These are phyloP conservation scores for Hyaloraphidium curvatum DNA, from an alignment of 192 early-diverging fungal genomes.

Conservation along the genomic window DNA sequence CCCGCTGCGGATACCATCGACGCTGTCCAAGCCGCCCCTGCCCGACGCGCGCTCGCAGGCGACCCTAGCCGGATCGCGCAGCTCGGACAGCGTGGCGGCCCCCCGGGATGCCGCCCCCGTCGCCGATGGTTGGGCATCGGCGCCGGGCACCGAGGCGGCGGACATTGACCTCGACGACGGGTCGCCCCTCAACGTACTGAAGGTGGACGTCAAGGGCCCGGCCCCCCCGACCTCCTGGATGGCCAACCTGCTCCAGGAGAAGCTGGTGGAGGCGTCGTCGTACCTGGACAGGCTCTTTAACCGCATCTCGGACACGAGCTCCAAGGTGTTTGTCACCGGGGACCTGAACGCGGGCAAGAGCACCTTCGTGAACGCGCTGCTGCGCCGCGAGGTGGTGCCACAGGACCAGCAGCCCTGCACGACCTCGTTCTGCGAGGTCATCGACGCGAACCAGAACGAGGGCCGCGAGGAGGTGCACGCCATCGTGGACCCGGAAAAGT, in stretches of 20 bases:
- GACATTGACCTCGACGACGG: not conserved
- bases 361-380: slow-evolving; percentile 90
- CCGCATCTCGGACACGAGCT: slow-evolving; percentile 74
- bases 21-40: too few relatives aligned
- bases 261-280: slow-evolving; percentile 38
- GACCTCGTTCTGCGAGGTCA: slow-evolving; percentile 84
- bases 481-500: slow-evolving; percentile 41
- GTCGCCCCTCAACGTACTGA: slow-evolving; percentile 31
- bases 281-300: slow-evolving; percentile 68
- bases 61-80: slow-evolving; percentile 9
- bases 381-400: slow-evolving; percentile 76
- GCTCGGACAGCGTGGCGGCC: slow-evolving; percentile 1
- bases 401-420: slow-evolving; percentile 97
- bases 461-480: slow-evolving; percentile 87
- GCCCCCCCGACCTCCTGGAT: slow-evolving; percentile 22
- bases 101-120: not conserved
- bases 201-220: slow-evolving; percentile 29
- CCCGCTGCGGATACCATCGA: too few relatives aligned
- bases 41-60: slow-evolving; percentile 6
- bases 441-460: slow-evolving; percentile 77
- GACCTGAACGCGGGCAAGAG: slow-evolving; percentile 96
- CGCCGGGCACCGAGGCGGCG: too few relatives aligned
- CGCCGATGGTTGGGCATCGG: too few relatives aligned
- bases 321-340: slow-evolving; percentile 89
- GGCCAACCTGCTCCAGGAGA: slow-evolving; percentile 42